These are phyloP conservation scores for Carex myosuroides DNA, from an alignment of 176 grass and related monocot species.

Conservation along the genomic window DNA sequence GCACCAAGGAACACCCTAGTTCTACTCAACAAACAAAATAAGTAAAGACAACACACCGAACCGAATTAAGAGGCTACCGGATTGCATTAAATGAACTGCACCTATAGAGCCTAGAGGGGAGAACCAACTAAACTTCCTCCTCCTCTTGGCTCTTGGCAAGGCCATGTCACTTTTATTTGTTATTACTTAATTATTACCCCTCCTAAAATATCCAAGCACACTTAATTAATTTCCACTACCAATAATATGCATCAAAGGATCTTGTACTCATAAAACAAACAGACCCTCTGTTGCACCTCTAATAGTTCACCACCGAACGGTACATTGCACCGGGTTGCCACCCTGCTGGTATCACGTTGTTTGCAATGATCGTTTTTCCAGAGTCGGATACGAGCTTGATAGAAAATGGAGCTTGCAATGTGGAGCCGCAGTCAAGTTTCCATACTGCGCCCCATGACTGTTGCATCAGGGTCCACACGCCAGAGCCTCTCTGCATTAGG, in stretches of 20 bases:
- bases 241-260: background rate
- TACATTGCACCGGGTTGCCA: constrained; percentile 43
- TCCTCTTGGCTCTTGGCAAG: background rate
- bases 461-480: constrained; percentile 30
- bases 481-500: constrained; percentile 33
- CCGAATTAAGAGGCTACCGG: background rate
- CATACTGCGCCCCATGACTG: constrained; percentile 56
- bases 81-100: background rate
- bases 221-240: background rate
- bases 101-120: background rate
- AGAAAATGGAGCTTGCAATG: constrained; percentile 41
- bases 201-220: background rate
- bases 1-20: background rate
- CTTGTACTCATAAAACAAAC: background rate
- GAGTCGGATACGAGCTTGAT: constrained; percentile 46
- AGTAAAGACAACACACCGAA: background rate
- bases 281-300: background rate
- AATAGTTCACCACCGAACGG: constrained; percentile 42
- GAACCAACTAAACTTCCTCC: constrained; percentile 19
- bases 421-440: constrained; percentile 35
- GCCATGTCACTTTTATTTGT: background rate
- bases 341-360: constrained; percentile 35
- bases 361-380: constrained; percentile 35
- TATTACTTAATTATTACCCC: background rate
- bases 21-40: background rate